These are phyloP conservation scores for Quercus phellos DNA, from an alignment of 331 rosid species.

Conservation along the genomic window DNA sequence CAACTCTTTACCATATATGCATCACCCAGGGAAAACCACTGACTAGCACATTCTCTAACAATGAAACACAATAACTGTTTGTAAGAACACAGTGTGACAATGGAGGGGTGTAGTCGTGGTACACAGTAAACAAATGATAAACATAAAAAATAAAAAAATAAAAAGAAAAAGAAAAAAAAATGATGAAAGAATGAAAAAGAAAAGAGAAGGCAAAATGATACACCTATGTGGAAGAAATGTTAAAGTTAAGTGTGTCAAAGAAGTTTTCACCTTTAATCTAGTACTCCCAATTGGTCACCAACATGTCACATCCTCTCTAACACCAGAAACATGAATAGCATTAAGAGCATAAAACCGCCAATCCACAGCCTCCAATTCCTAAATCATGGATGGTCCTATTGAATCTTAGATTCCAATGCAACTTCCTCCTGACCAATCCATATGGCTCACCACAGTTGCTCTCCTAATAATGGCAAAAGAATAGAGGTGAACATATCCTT, in stretches of 20 bases:
- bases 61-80: background rate
- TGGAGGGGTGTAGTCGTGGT: background rate
- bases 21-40: background rate
- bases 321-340: background rate
- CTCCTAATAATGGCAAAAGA: background rate
- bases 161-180: background rate
- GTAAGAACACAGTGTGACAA: background rate
- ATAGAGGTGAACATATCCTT: background rate
- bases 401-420: background rate
- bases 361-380: background rate
- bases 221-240: background rate
- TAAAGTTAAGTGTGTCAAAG: background rate
- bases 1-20: background rate
- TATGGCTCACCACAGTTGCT: background rate
- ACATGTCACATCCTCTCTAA: background rate
- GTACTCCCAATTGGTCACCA: background rate
- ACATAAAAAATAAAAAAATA: background rate
- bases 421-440: background rate
- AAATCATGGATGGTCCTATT: background rate
- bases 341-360: background rate
- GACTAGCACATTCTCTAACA: conserved; percentile 20
- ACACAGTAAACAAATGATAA: background rate
- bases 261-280: background rate
- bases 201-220: background rate
- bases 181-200: background rate